These are phyloP conservation scores for Solanum medicagineum DNA, from an alignment of 257 asterid genomes.

Conservation along the genomic window DNA sequence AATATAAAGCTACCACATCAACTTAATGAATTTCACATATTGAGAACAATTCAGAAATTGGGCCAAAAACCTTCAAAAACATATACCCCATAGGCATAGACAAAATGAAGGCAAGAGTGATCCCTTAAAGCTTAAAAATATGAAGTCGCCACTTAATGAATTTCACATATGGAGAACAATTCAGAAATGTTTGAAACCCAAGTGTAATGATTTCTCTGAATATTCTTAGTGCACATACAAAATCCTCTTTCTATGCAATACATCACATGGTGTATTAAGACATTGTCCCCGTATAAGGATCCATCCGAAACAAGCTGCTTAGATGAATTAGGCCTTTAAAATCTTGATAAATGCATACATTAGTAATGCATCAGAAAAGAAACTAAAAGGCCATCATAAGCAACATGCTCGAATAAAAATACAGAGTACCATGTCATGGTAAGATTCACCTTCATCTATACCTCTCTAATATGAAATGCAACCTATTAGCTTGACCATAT, in stretches of 20 bases:
- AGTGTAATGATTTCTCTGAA: too few relatives aligned
- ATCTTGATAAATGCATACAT: neutral
- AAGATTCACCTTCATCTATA: neutral
- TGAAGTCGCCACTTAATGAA: too few relatives aligned
- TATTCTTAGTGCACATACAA: too few relatives aligned
- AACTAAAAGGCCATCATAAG: neutral
- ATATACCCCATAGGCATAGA: too few relatives aligned
- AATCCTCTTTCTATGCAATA: too few relatives aligned
- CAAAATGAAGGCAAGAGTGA: too few relatives aligned
- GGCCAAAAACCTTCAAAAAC: neutral
- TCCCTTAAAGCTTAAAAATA: neutral
- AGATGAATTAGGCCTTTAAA: neutral
- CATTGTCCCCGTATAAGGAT: too few relatives aligned
- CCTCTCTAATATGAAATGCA: neutral
- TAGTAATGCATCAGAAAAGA: neutral
- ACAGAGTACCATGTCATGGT: neutral
- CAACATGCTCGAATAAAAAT: neutral
- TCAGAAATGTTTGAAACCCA: too few relatives aligned
- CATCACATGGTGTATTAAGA: neutral
- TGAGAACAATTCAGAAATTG: neutral
- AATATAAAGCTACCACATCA: neutral
- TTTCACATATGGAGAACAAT: neutral
- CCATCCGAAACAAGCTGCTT: neutral
- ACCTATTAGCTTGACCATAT: neutral
- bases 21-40: neutral